Base-by-base conservation (phyloP, 163 green algal species). In the Coccomyxa subellipsoidea region DNA sequence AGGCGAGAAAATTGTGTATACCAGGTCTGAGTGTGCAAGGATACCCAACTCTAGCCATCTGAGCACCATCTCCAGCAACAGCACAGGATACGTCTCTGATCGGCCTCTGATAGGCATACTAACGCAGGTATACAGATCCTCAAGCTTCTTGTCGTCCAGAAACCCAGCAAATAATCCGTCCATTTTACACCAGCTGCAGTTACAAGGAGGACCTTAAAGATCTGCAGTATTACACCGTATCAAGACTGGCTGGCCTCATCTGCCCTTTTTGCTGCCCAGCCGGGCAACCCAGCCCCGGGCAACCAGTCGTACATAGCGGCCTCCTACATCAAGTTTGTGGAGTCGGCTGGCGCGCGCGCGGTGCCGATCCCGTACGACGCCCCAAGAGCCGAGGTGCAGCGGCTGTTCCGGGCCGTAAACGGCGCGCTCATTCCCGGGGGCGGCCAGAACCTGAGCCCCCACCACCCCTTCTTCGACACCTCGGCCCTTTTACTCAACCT, bases 61-160 rank as follows among this genome's bases (percentile, higher is more conserved):
- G 23, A 8, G 47, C 47, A 59, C 23, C 23, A n/a, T 18, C 47
- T 59, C 47, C 47, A 59, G n/a, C n/a, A 59, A 8, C 3, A 59
- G 15, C 47, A 59, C 47, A 12, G 47, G 15, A 59, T 18, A 73
- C 66, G 8, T 36, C 66, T 47, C 18, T 31, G 32, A 53, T n/a
- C 70, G 93, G 4, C 94, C 94, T n/a, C 88, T 97, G 32, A 95
- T 97, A 39, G 94, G 94, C 66, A 90, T 97, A n/a, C 82, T 97
- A 0, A 91, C 89, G 3, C 90, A 96, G 89, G 92, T 94, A 70
- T 0, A 10, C 81, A 25, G 9, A 66, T 25, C 36, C n/a, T n/a
- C n/a, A n/a, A n/a, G n/a, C n/a, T n/a, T n/a, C n/a, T n/a, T n/a
- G n/a, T n/a, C n/a, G n/a, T n/a, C n/a, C n/a, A n/a, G n/a, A n/a